Evolutionary conservation across 768 basidiomycete genomes (phyloP).

Genomic region (Boletus barrowsii): DNA sequence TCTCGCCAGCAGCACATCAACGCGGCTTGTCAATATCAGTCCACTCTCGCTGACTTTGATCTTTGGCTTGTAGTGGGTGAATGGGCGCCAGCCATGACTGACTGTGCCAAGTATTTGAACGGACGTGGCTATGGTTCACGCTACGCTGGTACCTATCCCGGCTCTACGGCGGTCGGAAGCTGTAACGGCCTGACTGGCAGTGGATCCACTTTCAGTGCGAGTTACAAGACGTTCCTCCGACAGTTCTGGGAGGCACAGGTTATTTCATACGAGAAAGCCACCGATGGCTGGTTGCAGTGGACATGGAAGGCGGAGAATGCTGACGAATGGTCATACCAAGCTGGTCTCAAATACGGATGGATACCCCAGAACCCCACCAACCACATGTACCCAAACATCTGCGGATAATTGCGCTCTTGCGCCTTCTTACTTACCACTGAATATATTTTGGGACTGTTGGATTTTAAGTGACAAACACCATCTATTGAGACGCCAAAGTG

Average conservation of each 20-base stretch:
- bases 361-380: slow-evolving; percentile 64
- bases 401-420: slow-evolving; percentile 31
- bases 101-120: slow-evolving; percentile 64
- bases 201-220: slow-evolving; percentile 68
- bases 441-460: background rate
- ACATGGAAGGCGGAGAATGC: slow-evolving; percentile 82
- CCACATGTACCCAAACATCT: slow-evolving; percentile 59
- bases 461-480: background rate
- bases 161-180: slow-evolving; percentile 67
- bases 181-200: slow-evolving; percentile 72
- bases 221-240: slow-evolving; percentile 79
- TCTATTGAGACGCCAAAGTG: background rate
- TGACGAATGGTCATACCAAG: slow-evolving; percentile 89
- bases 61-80: slow-evolving; percentile 88
- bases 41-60: slow-evolving; percentile 47
- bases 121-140: slow-evolving; percentile 72
- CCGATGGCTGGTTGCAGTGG: slow-evolving; percentile 78
- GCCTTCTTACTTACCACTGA: background rate
- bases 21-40: slow-evolving; percentile 50
- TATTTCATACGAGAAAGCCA: slow-evolving; percentile 60
- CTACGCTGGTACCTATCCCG: slow-evolving; percentile 60
- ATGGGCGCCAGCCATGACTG: slow-evolving; percentile 77
- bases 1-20: slow-evolving; percentile 55
- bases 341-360: slow-evolving; percentile 78
- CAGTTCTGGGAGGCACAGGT: slow-evolving; percentile 86